Percentiles rank a stretch among this genome's conserved stretches.
phyloP scores from a whole-genome alignment of 768 basidiomycete species.

The Artomyces pyxidatus region DNA sequence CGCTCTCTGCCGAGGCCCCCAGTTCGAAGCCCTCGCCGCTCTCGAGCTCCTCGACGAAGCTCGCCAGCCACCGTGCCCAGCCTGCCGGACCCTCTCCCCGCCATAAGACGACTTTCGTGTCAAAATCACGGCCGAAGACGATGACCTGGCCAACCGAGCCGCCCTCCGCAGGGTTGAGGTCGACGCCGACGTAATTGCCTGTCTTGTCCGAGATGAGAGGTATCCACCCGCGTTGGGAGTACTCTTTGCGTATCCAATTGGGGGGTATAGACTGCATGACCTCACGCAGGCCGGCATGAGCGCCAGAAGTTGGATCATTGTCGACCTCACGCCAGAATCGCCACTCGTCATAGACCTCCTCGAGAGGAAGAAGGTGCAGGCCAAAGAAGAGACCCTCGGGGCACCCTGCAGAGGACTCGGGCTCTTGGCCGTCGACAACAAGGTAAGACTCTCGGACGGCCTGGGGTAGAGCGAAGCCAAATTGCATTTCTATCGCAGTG shows the following conservation, averaged over 20 bases:
- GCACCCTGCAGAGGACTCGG: conserved; percentile 80
- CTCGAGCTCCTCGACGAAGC: conserved; percentile 90
- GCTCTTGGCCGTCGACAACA: conserved; percentile 87
- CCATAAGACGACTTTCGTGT: conserved; percentile 94
- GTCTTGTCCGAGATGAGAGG: conserved; percentile 89
- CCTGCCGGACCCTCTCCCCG: conserved; percentile 83
- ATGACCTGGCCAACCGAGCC: conserved; percentile 89
- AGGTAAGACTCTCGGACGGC: conserved; percentile 89
- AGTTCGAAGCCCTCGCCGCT: conserved; percentile 83
- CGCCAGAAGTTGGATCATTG: conserved; percentile 77
- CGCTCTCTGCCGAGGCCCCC: conserved; percentile 45
- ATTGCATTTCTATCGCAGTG: conserved; percentile 72
- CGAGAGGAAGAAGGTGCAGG: conserved; percentile 84
- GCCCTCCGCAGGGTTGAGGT: conserved; percentile 76
- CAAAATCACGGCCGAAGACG: conserved; percentile 97
- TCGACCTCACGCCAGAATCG: conserved; percentile 94
- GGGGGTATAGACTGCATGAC: conserved; percentile 87
- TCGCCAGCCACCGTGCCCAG: conserved; percentile 92
- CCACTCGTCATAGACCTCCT: conserved; percentile 94
- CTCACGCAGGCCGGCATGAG: conserved; percentile 60
- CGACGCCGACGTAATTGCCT: conserved; percentile 95
- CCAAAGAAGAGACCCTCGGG: conserved; percentile 93
- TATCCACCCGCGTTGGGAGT: conserved; percentile 95
- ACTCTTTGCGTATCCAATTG: conserved; percentile 80
- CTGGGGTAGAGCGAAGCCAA: conserved; percentile 77